Evolutionary conservation across 78 protist genomes (phyloP).

Genomic region (Dictyostelium brefeldianum): DNA sequence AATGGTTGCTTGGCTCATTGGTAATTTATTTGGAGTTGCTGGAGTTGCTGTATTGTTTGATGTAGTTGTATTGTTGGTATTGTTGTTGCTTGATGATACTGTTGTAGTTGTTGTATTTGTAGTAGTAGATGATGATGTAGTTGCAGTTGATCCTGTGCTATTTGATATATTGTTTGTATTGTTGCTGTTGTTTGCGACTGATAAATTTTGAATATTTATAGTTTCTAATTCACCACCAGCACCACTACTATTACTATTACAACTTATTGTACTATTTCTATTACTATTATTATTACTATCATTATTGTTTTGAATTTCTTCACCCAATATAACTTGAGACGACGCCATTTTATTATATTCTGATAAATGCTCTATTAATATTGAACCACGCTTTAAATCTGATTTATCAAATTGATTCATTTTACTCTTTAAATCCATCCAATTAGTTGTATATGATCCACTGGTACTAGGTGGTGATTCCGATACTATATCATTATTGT

Average conservation of each 20-base stretch:
- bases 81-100: neutral
- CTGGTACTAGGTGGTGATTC: conserved; percentile 1
- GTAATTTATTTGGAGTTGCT: neutral
- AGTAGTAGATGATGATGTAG: neutral
- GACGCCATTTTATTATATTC: conserved; percentile 68
- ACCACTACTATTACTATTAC: neutral
- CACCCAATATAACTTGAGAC: conserved; percentile 28
- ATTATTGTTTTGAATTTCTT: neutral
- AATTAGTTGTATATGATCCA: neutral
- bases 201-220: neutral
- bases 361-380: conserved; percentile 63
- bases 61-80: neutral
- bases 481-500: neutral
- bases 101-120: neutral
- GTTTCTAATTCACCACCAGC: neutral
- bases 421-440: conserved; percentile 47
- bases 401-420: conserved; percentile 36
- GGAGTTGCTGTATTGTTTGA: neutral
- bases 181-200: neutral
- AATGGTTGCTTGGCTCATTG: neutral
- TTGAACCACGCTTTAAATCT: conserved; percentile 53
- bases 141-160: neutral
- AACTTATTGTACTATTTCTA: neutral
- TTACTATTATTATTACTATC: neutral
- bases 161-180: no score